These are phyloP conservation scores for Epichloe brachyelytri DNA, from an alignment of 2,329 filamentous ascomycete genomes.

Conservation along the genomic window DNA sequence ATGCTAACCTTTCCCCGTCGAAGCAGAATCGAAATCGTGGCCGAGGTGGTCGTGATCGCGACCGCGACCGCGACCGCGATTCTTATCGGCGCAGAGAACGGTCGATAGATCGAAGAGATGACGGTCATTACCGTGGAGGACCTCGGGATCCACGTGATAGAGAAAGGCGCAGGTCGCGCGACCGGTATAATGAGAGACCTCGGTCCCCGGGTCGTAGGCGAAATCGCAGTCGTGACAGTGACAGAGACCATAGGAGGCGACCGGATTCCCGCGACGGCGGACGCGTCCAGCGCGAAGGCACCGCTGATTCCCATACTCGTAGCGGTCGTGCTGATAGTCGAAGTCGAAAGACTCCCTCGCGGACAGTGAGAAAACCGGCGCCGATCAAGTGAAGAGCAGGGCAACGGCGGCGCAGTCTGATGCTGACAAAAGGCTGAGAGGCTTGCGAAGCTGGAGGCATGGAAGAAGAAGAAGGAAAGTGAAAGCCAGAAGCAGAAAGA, in stretches of 20 bases:
- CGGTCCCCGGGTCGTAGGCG: slow-evolving; percentile 47
- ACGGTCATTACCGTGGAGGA: slow-evolving; percentile 48
- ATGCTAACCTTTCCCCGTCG: slow-evolving; percentile 24
- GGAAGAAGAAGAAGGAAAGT: slow-evolving; percentile 81
- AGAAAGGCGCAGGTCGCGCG: slow-evolving; percentile 54
- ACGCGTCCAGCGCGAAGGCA: slow-evolving; percentile 53
- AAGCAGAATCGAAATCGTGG: slow-evolving; percentile 47
- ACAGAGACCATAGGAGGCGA: slow-evolving; percentile 55
- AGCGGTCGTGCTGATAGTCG: slow-evolving; percentile 53
- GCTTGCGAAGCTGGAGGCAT: slow-evolving; percentile 71
- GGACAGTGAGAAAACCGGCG: slow-evolving; percentile 35
- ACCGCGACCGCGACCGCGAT: slow-evolving; percentile 39
- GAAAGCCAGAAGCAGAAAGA: slow-evolving; percentile 61
- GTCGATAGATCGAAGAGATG: slow-evolving; percentile 54
- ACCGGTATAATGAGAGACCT: slow-evolving; percentile 44
- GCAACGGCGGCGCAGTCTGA: slow-evolving; percentile 44
- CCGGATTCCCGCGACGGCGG: slow-evolving; percentile 59
- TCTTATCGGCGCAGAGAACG: slow-evolving; percentile 55
- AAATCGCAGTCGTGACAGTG: slow-evolving; percentile 48
- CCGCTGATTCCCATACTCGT: slow-evolving; percentile 56
- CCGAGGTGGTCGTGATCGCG: slow-evolving; percentile 29
- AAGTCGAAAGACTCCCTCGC: slow-evolving; percentile 36
- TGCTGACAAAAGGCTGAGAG: slow-evolving; percentile 66
- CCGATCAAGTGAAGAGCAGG: slow-evolving; percentile 46
- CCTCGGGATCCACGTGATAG: slow-evolving; percentile 40